Conservation (phyloP, 768 basidiomycete genomes). For the Leccinum incarnatum region DNA sequence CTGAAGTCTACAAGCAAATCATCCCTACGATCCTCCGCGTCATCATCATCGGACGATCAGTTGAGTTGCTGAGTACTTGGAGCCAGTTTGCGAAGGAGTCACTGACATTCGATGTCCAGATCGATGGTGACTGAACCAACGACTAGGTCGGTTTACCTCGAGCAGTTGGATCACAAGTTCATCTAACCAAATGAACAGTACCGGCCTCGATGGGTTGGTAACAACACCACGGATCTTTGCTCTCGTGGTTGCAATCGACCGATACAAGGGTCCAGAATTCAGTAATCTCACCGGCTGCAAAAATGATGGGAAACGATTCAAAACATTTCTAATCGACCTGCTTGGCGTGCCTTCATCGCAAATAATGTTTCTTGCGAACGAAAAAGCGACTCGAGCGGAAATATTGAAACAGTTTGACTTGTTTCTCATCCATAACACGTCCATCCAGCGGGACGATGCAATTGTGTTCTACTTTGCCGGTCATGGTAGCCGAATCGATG, state of each 20-base stretch:
- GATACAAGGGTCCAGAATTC: neutral
- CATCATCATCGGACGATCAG: constrained; percentile 5
- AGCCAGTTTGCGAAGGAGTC: neutral
- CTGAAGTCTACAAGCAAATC: neutral
- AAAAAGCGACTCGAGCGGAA: constrained; percentile 8
- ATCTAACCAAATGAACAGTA: neutral
- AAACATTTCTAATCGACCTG: constrained; percentile 5
- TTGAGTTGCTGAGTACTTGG: constrained; percentile 6
- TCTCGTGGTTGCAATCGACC: constrained; percentile 17
- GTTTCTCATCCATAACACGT: constrained; percentile 10
- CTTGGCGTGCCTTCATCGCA: constrained; percentile 14
- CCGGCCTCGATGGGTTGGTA: neutral
- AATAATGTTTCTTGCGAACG: constrained; percentile 15
- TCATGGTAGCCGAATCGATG: constrained; percentile 8
- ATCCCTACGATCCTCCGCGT: neutral
- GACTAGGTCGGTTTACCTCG: constrained; percentile 1
- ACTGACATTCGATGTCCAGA: constrained; percentile 8
- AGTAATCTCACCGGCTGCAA: constrained; percentile 13
- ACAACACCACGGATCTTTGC: constrained; percentile 16
- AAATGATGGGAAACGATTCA: constrained; percentile 16
- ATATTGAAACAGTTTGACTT: constrained; percentile 5
- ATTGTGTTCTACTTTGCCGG: constrained; percentile 22
- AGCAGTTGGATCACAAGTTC: neutral
- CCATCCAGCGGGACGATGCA: constrained; percentile 13
- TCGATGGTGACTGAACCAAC: neutral